Base-by-base conservation (phyloP, 176 grass and related monocot genomes). In the Carex littledalei region DNA sequence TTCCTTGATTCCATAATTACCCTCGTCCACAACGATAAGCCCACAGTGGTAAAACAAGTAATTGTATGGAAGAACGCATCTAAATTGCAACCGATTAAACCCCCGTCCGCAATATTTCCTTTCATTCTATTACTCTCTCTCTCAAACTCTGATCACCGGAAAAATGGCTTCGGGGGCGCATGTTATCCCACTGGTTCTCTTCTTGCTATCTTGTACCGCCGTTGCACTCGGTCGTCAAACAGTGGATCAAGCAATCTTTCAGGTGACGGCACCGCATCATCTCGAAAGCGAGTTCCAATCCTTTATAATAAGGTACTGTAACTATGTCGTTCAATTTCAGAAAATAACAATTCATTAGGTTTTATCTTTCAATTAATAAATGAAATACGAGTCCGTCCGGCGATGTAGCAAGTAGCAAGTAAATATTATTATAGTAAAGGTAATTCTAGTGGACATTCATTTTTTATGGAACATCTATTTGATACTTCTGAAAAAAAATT, bases 281-380 rank as follows among this genome's bases (percentile, higher is more conserved):
- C 61, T 83, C 37, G 80, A 83, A 32, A 67, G 50, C 37, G 61
- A 83, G 43, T 83, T 83, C 41, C 80, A 34, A 17, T 83, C 80
- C n/a, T 83, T 83, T 54, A 83, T 83, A 53, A 83, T 5, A 67
- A 83, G 80, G 80, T 83, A 67, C 8, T 32, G 58, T 26, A 49
- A 65, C 8, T 82, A 24, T 24, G 17, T 16, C 47, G 68, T 72
- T 72, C 17, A 47, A 20, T 72, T 72, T 47, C 37, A 47, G 64
- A 67, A 34, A 15, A 45, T 47, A 73, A 22, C 18, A 13, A 47
- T 9, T 47, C 0, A 1, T 47, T 21, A 43, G 67, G 68, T 21
- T 72, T 21, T 22, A 20, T 22, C 41, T 73, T 73, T 73, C 18
- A 73, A 49, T 21, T n/a, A 47, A 21, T 69, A 29, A 18, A 39